Base-by-base conservation (phyloP, 768 basidiomycete species). In the Mycena leptocephala region DNA sequence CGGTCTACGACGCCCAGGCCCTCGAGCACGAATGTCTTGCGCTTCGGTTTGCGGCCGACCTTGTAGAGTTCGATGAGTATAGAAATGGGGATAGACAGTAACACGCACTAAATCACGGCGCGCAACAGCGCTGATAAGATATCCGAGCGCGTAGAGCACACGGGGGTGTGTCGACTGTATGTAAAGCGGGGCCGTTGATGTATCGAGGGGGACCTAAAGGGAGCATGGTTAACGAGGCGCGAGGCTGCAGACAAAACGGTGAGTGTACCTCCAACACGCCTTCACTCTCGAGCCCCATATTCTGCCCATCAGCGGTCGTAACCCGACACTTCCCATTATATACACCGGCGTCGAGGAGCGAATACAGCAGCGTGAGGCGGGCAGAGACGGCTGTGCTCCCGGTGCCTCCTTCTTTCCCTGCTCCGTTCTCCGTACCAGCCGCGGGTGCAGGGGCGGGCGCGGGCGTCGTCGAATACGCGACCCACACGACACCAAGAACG, bases 41-140 rank as follows among this genome's bases (percentile, higher is more conserved):
- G 89, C 85, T 93, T 94, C 5, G 95, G 95, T 67, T 91, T 93
- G 30, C 94, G 88, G 48, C 95, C 95, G 0, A 93, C 90, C 0
- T n/a, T 93, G 89, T 11, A 28, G 16, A 22, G 28, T 0, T 8
- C 18, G 16, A 53, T 55, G 26, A 39, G 51, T n/a, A 18, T 11
- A 22, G 1, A 14, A 43, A 10, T 22, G 24, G 14, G 13, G 30
- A 9, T 18, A 28, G 10, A 70, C 5, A 18, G 4, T 8, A n/a
- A n/a, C n/a, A 46, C 75, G 8, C 37, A 76, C 77, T 58, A 75
- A 59, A 79, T 96, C 95, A 18, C 94, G 90, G 79, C 95, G 95
- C 0, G 93, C 90, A 1, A 90, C 85, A 6, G 90, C 89, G 77
- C 92, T 93, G 48, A 95, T 85, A 6, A 95, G 89, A 81, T 93